Percentiles rank a stretch among this genome's conserved stretches.
phyloP scores from a whole-genome alignment of 129 eudicot species.

The Escallonia herrerae region DNA sequence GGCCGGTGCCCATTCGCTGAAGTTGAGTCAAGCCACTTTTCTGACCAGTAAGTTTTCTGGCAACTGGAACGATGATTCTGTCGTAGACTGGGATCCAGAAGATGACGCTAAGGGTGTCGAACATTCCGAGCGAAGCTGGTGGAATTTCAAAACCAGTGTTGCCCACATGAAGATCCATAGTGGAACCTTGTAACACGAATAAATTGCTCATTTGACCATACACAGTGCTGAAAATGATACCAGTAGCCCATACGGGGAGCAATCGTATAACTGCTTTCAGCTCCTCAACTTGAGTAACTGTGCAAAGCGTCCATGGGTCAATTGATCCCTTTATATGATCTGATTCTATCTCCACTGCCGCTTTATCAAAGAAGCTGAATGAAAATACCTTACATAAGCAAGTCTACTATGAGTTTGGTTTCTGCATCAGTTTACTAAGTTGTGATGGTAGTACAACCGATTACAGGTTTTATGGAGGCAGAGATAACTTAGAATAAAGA shows the following conservation, averaged over 20 bases:
- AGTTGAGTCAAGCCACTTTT: constrained; percentile 52
- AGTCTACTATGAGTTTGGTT: too few relatives aligned
- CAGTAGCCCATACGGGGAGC: constrained; percentile 69
- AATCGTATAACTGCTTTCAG: constrained; percentile 49
- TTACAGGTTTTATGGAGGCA: too few relatives aligned
- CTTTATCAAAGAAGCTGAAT: constrained; percentile 66
- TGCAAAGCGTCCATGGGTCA: constrained; percentile 64
- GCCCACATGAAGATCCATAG: constrained; percentile 39
- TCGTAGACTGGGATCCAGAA: constrained; percentile 72
- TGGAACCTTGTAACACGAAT: constrained; percentile 50
- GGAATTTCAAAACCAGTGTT: constrained; percentile 42
- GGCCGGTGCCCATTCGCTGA: constrained; percentile 62
- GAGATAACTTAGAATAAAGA: too few relatives aligned
- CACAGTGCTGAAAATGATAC: constrained; percentile 54
- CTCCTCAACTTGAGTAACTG: constrained; percentile 80
- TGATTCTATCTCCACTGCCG: constrained; percentile 43
- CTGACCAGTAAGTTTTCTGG: constrained; percentile 51
- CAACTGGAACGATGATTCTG: constrained; percentile 34
- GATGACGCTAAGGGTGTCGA: constrained; percentile 60
- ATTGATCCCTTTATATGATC: constrained; percentile 29
- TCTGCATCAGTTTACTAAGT: background rate
- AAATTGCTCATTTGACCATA: constrained; percentile 62
- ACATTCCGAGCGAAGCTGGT: constrained; percentile 51
- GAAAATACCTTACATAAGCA: constrained; percentile 6
- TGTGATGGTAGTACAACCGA: background rate